Base-by-base conservation (phyloP, 306 rosid genomes). In the Dryas drummondii region DNA sequence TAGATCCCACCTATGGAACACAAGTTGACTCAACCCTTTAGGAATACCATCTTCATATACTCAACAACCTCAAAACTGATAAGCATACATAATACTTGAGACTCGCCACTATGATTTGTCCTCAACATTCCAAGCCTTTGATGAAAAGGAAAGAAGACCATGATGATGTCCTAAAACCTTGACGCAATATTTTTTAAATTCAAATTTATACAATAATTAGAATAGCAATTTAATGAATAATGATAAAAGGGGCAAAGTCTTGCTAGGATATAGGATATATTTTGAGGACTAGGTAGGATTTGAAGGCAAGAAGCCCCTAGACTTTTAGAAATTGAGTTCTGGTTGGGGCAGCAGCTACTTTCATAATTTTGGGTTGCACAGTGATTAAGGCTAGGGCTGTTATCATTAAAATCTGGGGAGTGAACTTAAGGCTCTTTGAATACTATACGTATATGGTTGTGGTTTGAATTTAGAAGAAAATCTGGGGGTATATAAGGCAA, bases 321-420 rank as follows among this genome's bases (percentile, higher is more conserved):
- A 71, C 44, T 53, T 41, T 60, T 32, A 60, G 44, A 12, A 62
- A 40, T n/a, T 70, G 19, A 71, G 27, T 70, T 69, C 61, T 53
- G 13, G 1, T 12, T 44, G 52, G 52, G 9, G 12, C 3, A 53
- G 62, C 50, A 53, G 19, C 74, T 52, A 22, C 62, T 70, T 63
- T 17, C 54, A 55, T 19, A 4, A 6, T 9, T 12, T 53, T 55
- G 3, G 14, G 75, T 54, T 3, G 1, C 5, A 7, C 3, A 41
- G 17, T 4, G 41, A 71, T 44, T 19, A 71, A 56, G 54, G 42
- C 14, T 11, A 71, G 2, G 66, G 55, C 47, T 7, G 45, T 46
- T 7, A 16, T 15, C 27, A 61, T 57, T 11, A 22, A 17, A 46
- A 57, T 10, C 16, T 13, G 27, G 14, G 26, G 45, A 45, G 56